phyloP scores from a whole-genome alignment of 202 grass and related monocot species.

The Zizania palustris region DNA sequence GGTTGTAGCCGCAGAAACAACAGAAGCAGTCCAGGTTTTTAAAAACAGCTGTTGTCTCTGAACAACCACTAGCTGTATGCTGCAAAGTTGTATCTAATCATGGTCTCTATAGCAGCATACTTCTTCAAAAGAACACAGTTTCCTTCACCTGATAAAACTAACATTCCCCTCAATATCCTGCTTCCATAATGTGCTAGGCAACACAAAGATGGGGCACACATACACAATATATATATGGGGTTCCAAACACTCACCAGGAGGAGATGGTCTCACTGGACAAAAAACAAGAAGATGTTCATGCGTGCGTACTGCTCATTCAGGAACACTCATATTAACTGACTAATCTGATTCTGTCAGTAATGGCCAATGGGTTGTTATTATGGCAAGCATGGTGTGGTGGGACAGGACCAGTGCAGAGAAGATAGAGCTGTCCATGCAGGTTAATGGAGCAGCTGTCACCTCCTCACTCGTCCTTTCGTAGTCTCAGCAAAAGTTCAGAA shows the following conservation, averaged over 20 bases:
- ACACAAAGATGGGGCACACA: neutral
- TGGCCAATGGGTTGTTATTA: conserved; percentile 23
- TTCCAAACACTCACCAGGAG: conserved; percentile 32
- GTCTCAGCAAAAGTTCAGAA: conserved; percentile 16
- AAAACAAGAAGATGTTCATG: conserved; percentile 40
- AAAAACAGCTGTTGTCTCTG: neutral
- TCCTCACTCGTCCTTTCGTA: conserved; percentile 27
- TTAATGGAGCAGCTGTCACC: conserved; percentile 58
- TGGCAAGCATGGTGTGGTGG: conserved; percentile 58
- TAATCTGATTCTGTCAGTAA: conserved; percentile 22
- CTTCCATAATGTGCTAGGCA: neutral
- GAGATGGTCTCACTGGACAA: conserved; percentile 10
- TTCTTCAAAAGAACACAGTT: neutral
- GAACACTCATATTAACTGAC: conserved; percentile 7
- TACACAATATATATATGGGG: no score
- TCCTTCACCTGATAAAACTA: neutral
- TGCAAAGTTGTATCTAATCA: conserved; percentile 1
- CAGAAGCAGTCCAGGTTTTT: neutral
- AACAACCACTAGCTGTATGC: conserved; percentile 11
- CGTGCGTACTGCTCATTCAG: conserved; percentile 29
- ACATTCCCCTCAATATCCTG: conserved; percentile 8
- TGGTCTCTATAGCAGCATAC: neutral
- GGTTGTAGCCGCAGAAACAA: conserved; percentile 41
- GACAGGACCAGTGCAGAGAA: conserved; percentile 41
- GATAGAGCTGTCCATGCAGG: conserved; percentile 51